These are phyloP conservation scores for Cyphellophora attinorum DNA, from an alignment of 2,329 filamentous ascomycete genomes.

Conservation along the genomic window DNA sequence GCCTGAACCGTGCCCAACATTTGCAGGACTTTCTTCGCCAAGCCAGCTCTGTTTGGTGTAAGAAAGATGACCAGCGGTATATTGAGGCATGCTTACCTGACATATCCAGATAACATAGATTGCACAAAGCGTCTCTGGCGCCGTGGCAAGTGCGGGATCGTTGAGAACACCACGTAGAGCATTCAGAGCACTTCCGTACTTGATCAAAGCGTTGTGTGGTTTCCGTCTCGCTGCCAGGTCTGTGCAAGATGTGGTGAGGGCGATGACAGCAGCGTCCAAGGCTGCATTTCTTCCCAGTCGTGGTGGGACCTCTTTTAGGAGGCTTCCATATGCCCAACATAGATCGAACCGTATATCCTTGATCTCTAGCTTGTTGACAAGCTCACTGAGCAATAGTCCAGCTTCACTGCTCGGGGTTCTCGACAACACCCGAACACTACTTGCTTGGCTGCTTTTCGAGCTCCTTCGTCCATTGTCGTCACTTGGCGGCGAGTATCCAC, in stretches of 20 bases:
- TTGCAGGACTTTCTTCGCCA: slow-evolving; percentile 11
- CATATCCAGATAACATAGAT: slow-evolving; percentile 22
- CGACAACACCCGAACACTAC: not conserved
- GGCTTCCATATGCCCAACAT: slow-evolving; percentile 36
- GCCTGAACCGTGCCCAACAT: slow-evolving; percentile 25
- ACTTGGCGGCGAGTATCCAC: too few relatives aligned
- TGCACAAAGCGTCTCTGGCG: slow-evolving; percentile 21
- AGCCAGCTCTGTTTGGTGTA: slow-evolving; percentile 15
- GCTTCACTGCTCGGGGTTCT: slow-evolving; percentile 24
- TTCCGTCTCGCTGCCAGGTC: slow-evolving; percentile 20
- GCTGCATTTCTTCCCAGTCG: slow-evolving; percentile 37
- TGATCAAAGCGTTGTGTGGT: slow-evolving; percentile 19
- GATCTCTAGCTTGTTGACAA: slow-evolving; percentile 26
- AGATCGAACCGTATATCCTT: slow-evolving; percentile 40
- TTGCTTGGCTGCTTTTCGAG: not conserved
- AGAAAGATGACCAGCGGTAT: too few relatives aligned
- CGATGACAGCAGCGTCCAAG: slow-evolving; percentile 29
- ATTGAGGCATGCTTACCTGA: slow-evolving; percentile 14
- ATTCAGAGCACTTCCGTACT: slow-evolving; percentile 20
- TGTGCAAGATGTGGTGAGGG: slow-evolving; percentile 6
- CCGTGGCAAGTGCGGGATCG: slow-evolving; percentile 17
- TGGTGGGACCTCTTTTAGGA: slow-evolving; percentile 35
- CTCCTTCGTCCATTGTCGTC: not conserved
- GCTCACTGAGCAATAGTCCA: slow-evolving; percentile 22
- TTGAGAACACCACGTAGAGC: slow-evolving; percentile 18